Conservation (phyloP, 352 stramenopile species). For the Thalassiosira delicatula region DNA sequence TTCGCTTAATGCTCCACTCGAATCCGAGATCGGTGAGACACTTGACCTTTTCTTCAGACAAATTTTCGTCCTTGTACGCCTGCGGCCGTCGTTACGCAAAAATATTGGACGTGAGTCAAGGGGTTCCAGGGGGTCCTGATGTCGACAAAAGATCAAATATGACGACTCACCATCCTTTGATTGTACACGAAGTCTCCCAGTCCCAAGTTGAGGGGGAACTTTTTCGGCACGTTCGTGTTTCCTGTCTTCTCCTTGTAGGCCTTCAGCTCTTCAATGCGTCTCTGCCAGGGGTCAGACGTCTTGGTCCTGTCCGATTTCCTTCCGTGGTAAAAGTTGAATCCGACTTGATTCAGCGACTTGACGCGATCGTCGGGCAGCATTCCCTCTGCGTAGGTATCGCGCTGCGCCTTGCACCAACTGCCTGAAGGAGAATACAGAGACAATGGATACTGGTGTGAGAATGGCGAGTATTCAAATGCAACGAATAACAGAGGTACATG, state of each 20-base stretch:
- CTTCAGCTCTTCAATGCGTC: conserved; percentile 48
- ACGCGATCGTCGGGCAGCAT: conserved; percentile 6
- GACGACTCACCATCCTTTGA: conserved; percentile 9
- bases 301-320: background rate
- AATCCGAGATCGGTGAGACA: background rate
- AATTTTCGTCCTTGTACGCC: background rate
- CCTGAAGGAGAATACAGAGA: conserved; percentile 3
- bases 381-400: conserved; percentile 12
- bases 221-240: conserved; percentile 26
- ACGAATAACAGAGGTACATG: too few relatives aligned
- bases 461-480: too few relatives aligned
- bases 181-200: conserved; percentile 21
- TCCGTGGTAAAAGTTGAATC: conserved; percentile 24
- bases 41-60: conserved; percentile 9
- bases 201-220: conserved; percentile 30
- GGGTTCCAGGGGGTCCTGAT: too few relatives aligned
- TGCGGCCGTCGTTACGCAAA: background rate
- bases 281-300: conserved; percentile 27
- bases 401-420: conserved; percentile 27
- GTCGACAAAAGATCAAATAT: too few relatives aligned
- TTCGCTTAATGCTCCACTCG: background rate
- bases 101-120: conserved; percentile 11
- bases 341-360: conserved; percentile 23
- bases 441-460: too few relatives aligned
- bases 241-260: conserved; percentile 21